Evolutionary conservation across 2,329 filamentous ascomycete genomes (phyloP).

Genomic region (Penicillium polonicum): DNA sequence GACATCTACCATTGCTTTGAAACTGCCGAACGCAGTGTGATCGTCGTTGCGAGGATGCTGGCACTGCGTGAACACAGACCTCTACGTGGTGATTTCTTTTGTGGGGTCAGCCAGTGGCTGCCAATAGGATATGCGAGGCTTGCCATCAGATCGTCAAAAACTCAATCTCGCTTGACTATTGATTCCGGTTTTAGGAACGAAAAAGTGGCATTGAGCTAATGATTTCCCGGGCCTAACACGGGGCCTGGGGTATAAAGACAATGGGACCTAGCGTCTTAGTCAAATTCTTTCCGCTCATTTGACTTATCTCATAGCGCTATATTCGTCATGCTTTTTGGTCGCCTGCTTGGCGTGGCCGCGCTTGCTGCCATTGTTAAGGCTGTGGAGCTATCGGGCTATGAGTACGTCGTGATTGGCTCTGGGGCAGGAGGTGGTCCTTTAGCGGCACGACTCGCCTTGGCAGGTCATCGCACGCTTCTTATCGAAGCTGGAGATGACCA

Average conservation of each 20-base stretch:
- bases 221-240: background rate
- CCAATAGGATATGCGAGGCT: background rate
- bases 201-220: background rate
- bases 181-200: background rate
- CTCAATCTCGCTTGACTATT: background rate
- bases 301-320: background rate
- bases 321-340: slow-evolving; percentile 11
- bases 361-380: slow-evolving; percentile 17
- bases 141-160: background rate
- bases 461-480: slow-evolving; percentile 38
- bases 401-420: slow-evolving; percentile 43
- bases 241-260: background rate
- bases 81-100: too few species aligned
- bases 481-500: slow-evolving; percentile 42
- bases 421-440: slow-evolving; percentile 40
- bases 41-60: too few species aligned
- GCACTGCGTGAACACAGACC: too few species aligned
- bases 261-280: background rate
- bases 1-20: too few species aligned
- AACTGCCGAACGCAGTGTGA: too few species aligned
- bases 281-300: background rate
- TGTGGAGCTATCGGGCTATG: slow-evolving; percentile 31
- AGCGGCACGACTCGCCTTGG: slow-evolving; percentile 37
- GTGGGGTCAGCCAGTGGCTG: background rate
- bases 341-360: slow-evolving; percentile 15